These are phyloP conservation scores for Backusella tuberculispora DNA, from an alignment of 192 early-diverging fungal genomes.

Conservation along the genomic window DNA sequence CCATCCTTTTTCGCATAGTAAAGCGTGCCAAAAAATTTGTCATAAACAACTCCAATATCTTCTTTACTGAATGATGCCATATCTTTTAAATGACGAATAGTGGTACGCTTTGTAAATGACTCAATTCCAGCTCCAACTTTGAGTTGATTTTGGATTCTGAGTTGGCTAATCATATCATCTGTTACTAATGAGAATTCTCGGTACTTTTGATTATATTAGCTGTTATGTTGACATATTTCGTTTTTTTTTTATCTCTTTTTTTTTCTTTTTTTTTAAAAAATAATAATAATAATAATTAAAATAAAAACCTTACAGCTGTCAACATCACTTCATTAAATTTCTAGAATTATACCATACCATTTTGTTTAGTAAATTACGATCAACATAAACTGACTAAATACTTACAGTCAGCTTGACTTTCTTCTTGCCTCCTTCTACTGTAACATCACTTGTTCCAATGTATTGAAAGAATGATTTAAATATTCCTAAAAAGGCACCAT, in stretches of 20 bases:
- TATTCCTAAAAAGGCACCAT: conserved; percentile 79
- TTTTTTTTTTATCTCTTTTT: neutral
- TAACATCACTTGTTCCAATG: conserved; percentile 59
- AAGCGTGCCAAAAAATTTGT: conserved; percentile 75
- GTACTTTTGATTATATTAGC: conserved; percentile 47
- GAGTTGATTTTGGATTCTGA: conserved; percentile 74
- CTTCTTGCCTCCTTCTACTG: conserved; percentile 28
- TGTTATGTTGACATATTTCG: no score
- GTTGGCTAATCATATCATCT: conserved; percentile 64
- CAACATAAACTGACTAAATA: neutral
- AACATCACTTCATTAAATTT: conserved; percentile 93
- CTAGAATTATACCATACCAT: neutral
- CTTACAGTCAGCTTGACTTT: conserved; percentile 13
- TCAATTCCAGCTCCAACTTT: conserved; percentile 82
- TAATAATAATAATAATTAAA: no score
- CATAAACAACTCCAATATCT: conserved; percentile 76
- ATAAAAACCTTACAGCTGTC: conserved; percentile 53
- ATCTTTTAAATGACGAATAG: conserved; percentile 69
- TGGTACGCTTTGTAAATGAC: conserved; percentile 77
- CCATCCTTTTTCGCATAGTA: conserved; percentile 49
- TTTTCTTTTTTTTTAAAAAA: no score
- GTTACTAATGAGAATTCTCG: conserved; percentile 81
- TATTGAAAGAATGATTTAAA: conserved; percentile 86
- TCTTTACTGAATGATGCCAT: conserved; percentile 72
- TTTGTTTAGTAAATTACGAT: neutral